phyloP scores from a whole-genome alignment of 2,329 filamentous ascomycete species.

The Talaromyces rugulosus region DNA sequence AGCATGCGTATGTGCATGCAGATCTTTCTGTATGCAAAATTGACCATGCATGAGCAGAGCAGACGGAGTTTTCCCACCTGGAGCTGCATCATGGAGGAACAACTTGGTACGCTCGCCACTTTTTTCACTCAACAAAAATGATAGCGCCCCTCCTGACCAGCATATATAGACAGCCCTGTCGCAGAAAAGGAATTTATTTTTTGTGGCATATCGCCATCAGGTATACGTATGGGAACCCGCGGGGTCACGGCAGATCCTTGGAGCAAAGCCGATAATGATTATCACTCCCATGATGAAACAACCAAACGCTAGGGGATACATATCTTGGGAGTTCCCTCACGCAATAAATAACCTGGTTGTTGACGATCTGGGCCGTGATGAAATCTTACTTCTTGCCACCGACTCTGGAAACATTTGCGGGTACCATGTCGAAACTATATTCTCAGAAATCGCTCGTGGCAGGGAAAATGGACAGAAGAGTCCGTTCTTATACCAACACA shows the following conservation, averaged over 20 bases:
- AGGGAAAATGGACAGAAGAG: slow-evolving; percentile 16
- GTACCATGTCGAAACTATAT: slow-evolving; percentile 59
- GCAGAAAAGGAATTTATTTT: slow-evolving; percentile 44
- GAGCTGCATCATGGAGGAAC: slow-evolving; percentile 37
- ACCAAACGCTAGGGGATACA: slow-evolving; percentile 45
- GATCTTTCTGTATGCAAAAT: background rate
- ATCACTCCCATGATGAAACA: slow-evolving; percentile 41
- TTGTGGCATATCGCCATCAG: slow-evolving; percentile 37
- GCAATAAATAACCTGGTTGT: slow-evolving; percentile 66
- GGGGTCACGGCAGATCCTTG: slow-evolving; percentile 37
- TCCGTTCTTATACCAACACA: slow-evolving; percentile 29
- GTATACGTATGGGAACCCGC: slow-evolving; percentile 44
- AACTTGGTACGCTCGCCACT: slow-evolving; percentile 33
- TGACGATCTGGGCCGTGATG: slow-evolving; percentile 64
- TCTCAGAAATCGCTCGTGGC: slow-evolving; percentile 40
- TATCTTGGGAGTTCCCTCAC: slow-evolving; percentile 54
- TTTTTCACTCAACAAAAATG: background rate
- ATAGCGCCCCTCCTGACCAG: background rate
- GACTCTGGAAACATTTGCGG: slow-evolving; percentile 73
- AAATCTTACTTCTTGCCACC: slow-evolving; percentile 63
- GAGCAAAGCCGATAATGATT: slow-evolving; percentile 35
- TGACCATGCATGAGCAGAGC: slow-evolving; percentile 19
- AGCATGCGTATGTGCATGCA: background rate
- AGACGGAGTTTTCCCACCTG: slow-evolving; percentile 26
- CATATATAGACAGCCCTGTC: slow-evolving; percentile 38